Conservation (phyloP, 2,329 filamentous ascomycete genomes). For the Colletotrichum tofieldiae region DNA sequence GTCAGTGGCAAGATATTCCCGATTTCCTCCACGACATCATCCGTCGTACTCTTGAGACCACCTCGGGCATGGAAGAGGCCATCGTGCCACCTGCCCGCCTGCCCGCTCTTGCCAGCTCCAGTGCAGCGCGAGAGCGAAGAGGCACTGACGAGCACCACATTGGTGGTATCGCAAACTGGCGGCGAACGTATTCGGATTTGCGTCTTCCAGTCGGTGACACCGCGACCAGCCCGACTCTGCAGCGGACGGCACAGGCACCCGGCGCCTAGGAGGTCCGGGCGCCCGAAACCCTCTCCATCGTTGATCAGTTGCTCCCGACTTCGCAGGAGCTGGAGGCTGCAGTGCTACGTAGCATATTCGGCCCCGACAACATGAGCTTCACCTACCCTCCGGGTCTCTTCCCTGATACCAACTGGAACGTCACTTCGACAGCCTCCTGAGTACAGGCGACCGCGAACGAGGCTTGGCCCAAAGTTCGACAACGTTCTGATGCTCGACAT, state of each 20-base stretch:
- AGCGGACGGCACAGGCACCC: slow-evolving; percentile 51
- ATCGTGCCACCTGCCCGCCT: background rate
- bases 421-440: background rate
- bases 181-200: slow-evolving; percentile 53
- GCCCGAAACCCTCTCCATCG: background rate
- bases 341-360: background rate
- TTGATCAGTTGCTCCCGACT: background rate
- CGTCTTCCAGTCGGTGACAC: slow-evolving; percentile 58
- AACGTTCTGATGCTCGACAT: background rate
- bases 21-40: slow-evolving; percentile 69
- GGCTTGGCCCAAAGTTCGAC: background rate
- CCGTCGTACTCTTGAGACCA: slow-evolving; percentile 60
- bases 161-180: slow-evolving; percentile 36
- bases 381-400: slow-evolving; percentile 1
- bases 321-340: background rate
- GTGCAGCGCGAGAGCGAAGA: slow-evolving; percentile 31
- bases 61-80: slow-evolving; percentile 34
- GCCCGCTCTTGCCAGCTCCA: slow-evolving; percentile 14
- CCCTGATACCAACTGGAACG: background rate
- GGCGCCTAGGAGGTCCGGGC: slow-evolving; percentile 47
- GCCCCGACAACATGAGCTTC: background rate
- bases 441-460: background rate
- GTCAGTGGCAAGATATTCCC: slow-evolving; percentile 72
- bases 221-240: slow-evolving; percentile 43
- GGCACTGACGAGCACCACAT: slow-evolving; percentile 38